phyloP scores from a whole-genome alignment of 257 asterid genomes.

The Cruciata laevipes region DNA sequence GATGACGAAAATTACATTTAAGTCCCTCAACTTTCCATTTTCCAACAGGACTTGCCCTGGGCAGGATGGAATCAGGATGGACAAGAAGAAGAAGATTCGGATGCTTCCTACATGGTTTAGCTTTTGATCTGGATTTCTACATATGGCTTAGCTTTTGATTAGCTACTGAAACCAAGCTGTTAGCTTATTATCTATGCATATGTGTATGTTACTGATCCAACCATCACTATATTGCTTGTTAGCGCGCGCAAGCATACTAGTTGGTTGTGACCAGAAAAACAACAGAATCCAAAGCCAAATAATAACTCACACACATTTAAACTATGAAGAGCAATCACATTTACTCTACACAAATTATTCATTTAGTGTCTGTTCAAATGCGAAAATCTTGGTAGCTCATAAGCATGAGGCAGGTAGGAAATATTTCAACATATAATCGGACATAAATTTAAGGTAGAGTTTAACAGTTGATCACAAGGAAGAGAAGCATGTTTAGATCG shows the following conservation, averaged over 20 bases:
- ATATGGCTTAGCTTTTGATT: no score
- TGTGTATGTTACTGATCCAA: background rate
- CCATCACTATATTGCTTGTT: background rate
- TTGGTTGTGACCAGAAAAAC: background rate
- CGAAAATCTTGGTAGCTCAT: background rate
- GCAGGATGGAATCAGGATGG: constrained; percentile 56
- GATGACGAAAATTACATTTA: no score
- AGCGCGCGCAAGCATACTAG: background rate
- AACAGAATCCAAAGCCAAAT: no score
- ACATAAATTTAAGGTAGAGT: background rate
- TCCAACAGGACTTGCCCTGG: constrained; percentile 97
- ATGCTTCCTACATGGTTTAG: constrained; percentile 25
- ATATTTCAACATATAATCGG: background rate
- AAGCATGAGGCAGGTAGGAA: background rate
- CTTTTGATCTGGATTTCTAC: no score
- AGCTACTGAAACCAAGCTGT: background rate
- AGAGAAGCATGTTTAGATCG: background rate
- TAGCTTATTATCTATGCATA: background rate
- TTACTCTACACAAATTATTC: background rate
- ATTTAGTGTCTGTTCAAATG: background rate
- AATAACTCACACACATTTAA: background rate
- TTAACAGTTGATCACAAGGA: background rate
- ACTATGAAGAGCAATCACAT: background rate
- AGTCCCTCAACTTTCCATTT: no score
- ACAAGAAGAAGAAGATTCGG: constrained; percentile 17